A percentile compares a stretch with the other conserved stretches of the same genome.
Evolutionary conservation across 495 filamentous ascomycete species (phyloP).

Genomic region (Pseudomonodictys pantanalensis): DNA sequence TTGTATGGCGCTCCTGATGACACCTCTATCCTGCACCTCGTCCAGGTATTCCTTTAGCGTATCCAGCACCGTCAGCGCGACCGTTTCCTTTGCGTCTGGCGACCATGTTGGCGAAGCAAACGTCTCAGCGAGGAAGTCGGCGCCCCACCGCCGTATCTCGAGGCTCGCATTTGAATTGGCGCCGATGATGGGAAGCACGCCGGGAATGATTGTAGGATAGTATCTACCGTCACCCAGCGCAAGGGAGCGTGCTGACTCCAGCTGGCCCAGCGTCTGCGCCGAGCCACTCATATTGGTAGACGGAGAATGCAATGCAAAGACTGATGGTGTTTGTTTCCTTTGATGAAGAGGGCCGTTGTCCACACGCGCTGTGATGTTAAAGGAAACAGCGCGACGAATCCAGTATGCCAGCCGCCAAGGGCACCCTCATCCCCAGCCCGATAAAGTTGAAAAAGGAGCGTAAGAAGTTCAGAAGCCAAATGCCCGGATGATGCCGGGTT

Average conservation of each 20-base stretch:
- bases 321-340: conserved; percentile 16
- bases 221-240: conserved; percentile 77
- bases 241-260: conserved; percentile 81
- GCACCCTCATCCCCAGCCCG: conserved; percentile 7
- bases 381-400: conserved; percentile 22
- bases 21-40: conserved; percentile 61
- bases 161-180: conserved; percentile 56
- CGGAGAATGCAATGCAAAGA: conserved; percentile 12
- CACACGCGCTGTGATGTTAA: conserved; percentile 17
- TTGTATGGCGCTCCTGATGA: conserved; percentile 80
- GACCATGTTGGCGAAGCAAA: conserved; percentile 81
- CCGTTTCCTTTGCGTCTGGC: conserved; percentile 68
- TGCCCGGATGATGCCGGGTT: not conserved
- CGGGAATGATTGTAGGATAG: conserved; percentile 86
- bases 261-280: conserved; percentile 58
- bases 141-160: conserved; percentile 90
- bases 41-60: conserved; percentile 71
- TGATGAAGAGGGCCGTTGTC: conserved; percentile 20
- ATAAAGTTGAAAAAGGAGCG: conserved; percentile 9
- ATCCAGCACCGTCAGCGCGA: conserved; percentile 69
- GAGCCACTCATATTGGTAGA: conserved; percentile 20
- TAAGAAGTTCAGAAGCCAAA: not conserved
- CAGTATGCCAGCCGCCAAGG: not conserved
- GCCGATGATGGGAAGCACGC: conserved; percentile 83
- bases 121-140: conserved; percentile 93